Percentiles rank a stretch among this genome's conserved stretches.
Conservation (phyloP, 139 green algal genomes). For the Eudorina sp. region DNA sequence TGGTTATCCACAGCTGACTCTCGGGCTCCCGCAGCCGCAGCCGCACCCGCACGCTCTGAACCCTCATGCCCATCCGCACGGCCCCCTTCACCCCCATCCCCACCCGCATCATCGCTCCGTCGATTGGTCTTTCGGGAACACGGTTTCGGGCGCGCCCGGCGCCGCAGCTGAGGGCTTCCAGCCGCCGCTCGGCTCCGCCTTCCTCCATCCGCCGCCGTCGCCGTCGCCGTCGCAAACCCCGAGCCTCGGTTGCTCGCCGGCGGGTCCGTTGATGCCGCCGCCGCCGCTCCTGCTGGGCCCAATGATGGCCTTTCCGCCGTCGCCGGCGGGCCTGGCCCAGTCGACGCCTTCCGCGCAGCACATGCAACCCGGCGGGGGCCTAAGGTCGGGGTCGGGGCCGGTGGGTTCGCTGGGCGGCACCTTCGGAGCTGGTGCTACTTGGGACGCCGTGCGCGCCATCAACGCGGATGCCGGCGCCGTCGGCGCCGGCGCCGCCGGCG, state of each 20-base stretch:
- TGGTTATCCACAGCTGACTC: not conserved
- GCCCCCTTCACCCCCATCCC: not conserved
- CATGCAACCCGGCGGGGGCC: not conserved
- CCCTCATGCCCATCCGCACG: not conserved
- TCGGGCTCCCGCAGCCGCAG: not conserved
- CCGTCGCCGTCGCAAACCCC: not conserved
- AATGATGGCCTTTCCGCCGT: not conserved
- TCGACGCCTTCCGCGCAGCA: not conserved
- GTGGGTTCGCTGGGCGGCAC: not conserved
- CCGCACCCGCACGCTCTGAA: too few species aligned
- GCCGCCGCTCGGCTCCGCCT: not conserved
- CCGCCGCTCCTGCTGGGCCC: not conserved
- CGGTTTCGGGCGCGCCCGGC: not conserved
- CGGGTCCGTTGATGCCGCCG: not conserved
- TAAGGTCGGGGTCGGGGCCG: conserved; percentile 19
- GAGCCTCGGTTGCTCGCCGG: conserved; percentile 13
- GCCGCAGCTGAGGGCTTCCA: not conserved
- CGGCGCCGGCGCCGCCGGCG: not conserved
- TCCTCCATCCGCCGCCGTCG: not conserved
- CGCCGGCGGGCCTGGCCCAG: not conserved
- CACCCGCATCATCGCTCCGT: not conserved
- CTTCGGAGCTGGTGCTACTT: not conserved
- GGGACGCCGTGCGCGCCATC: conserved; percentile 20
- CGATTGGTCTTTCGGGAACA: conserved; percentile 33
- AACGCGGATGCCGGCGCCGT: not conserved